Percentiles rank a stretch among this genome's conserved stretches.
These are phyloP conservation scores for Daldinia caldariorum DNA, from an alignment of 495 filamentous ascomycete genomes.

Conservation along the genomic window DNA sequence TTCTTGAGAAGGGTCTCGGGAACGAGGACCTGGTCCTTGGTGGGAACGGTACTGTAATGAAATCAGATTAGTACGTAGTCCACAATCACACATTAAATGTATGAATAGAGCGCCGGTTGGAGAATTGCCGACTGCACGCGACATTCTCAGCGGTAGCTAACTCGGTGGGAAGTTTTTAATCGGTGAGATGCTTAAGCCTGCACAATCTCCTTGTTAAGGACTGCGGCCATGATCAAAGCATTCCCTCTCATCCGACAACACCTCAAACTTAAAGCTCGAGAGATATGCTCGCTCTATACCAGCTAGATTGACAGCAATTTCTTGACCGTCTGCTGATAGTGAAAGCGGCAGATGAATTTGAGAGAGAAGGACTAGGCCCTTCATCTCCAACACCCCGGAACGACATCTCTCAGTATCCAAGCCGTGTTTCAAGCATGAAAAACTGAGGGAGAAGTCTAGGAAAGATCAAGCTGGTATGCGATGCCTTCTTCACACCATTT, in stretches of 20 bases:
- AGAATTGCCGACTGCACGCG: slow-evolving; percentile 85
- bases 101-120: slow-evolving; percentile 81
- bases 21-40: slow-evolving; percentile 90
- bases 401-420: slow-evolving; percentile 63
- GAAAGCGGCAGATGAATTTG: slow-evolving; percentile 79
- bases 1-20: slow-evolving; percentile 99
- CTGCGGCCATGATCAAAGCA: slow-evolving; percentile 21
- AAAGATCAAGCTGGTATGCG: slow-evolving; percentile 83
- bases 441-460: slow-evolving; percentile 66
- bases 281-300: slow-evolving; percentile 56
- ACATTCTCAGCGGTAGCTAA: slow-evolving; percentile 88
- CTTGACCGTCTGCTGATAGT: slow-evolving; percentile 21
- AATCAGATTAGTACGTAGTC: slow-evolving; percentile 72
- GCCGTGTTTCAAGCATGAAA: slow-evolving; percentile 57
- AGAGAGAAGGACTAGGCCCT: slow-evolving; percentile 76
- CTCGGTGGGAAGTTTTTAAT: slow-evolving; percentile 85
- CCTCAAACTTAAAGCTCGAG: slow-evolving; percentile 71
- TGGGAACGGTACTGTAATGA: slow-evolving; percentile 78
- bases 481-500: slow-evolving; percentile 47
- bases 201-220: slow-evolving; percentile 10
- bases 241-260: slow-evolving; percentile 79
- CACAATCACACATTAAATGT: slow-evolving; percentile 62
- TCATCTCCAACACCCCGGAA: slow-evolving; percentile 82
- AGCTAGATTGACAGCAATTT: slow-evolving; percentile 33
- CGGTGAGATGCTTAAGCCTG: slow-evolving; percentile 65